Evolutionary conservation across 441 rosid genomes (phyloP), one percentile per base, ranked within the genome.

Genomic region (Arabidopsis lyrata): DNA sequence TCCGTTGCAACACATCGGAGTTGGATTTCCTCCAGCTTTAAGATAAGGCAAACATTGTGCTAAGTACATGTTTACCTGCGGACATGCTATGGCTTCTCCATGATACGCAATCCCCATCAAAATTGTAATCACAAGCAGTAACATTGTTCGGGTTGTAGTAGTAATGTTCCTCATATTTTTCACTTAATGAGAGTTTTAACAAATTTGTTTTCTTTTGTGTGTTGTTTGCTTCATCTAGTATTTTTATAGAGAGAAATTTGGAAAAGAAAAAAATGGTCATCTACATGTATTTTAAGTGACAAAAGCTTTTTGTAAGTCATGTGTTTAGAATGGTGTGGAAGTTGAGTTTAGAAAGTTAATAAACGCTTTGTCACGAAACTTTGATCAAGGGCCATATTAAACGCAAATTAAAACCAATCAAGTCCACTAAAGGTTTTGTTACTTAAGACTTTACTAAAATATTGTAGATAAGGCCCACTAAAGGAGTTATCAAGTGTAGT

Each of bases 11-110:
- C 78, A 75, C 39, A 12, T 8, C 34, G 42, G 0, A 11, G 78
- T 22, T 0, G 78, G 78, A 36, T 3, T 24, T 53, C 78, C 78
- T 35, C 69, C 69, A 16, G 3, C 53, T 61, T 1, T 52, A 24
- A 75, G 68, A 5, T 59, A 75, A n/a, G 78, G 0, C 41, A 75
- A 50, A 68, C 78, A 75, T 35, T 60, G 78, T 42, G 74, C 69
- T 3, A 75, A 52, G 69, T 12, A 75, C 68, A 68, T 44, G 49
- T 44, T 75, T 42, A 68, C 74, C 39, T 75, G 78, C 4, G 68
- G 39, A 16, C 78, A 75, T 16, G 34, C 36, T 61, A 75, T 68
- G 6, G 78, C 78, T 61, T 75, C 74, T 32, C 63, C 35, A 2
- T 60, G 63, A 34, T 60, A 52, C 6, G n/a, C 22, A 8, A 15